Evolutionary conservation across 768 basidiomycete species (phyloP).

Genomic region (Lactarius akahatsu): DNA sequence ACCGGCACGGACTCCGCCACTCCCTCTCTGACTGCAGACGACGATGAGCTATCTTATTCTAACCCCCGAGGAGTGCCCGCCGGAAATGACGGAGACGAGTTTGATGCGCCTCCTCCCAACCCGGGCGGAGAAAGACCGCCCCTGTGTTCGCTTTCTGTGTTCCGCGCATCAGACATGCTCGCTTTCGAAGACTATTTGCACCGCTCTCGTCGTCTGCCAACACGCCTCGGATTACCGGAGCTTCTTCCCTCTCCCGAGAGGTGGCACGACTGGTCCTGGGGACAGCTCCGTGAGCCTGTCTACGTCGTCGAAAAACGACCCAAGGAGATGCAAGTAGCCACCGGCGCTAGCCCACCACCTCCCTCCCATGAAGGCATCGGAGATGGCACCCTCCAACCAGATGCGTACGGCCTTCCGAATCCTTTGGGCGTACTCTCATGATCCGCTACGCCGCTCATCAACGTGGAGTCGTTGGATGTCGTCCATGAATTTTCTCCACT

Average conservation of each 20-base stretch:
- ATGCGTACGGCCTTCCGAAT: neutral
- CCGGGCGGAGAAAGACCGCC: conserved; percentile 7
- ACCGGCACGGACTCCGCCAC: conserved; percentile 13
- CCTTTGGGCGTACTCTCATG: neutral
- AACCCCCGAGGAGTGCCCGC: conserved; percentile 1
- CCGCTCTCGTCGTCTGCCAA: conserved; percentile 29
- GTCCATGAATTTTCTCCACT: no score
- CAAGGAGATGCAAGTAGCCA: conserved; percentile 3
- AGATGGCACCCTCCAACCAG: conserved; percentile 6
- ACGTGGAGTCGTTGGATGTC: neutral
- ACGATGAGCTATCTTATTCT: conserved; percentile 19
- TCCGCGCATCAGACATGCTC: conserved; percentile 25
- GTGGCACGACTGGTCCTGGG: conserved; percentile 31
- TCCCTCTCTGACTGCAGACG: conserved; percentile 23
- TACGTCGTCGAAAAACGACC: conserved; percentile 24
- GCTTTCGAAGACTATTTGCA: conserved; percentile 29
- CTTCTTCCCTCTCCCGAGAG: conserved; percentile 23
- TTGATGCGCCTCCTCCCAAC: neutral
- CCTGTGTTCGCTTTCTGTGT: conserved; percentile 24
- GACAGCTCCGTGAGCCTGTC: conserved; percentile 27
- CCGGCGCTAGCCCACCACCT: conserved; percentile 12
- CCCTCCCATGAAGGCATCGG: conserved; percentile 1
- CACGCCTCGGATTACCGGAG: conserved; percentile 24
- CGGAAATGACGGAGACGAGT: conserved; percentile 5
- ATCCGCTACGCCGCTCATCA: neutral